Base-by-base conservation (phyloP, 2,329 filamentous ascomycete genomes). In the Penicillium sp. region DNA sequence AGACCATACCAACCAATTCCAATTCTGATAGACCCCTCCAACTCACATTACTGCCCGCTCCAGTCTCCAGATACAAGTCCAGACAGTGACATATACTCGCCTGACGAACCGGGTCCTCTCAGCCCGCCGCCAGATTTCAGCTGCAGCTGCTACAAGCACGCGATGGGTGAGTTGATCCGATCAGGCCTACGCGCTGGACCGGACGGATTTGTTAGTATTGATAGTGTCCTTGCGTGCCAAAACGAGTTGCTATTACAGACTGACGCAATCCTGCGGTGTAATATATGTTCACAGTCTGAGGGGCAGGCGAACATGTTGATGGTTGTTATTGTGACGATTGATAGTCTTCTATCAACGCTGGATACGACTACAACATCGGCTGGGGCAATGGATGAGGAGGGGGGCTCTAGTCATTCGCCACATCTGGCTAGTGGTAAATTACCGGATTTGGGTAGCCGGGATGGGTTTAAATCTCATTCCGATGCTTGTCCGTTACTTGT, bases 261-360 rank as follows among this genome's bases (percentile, higher is more conserved):
- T 5, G 66, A 73, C 22, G 64, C 61, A 2, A 68, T 73, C 19
- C 57, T 73, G 13, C 66, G 68, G 39, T 73, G 71, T 52, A 55
- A 49, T 24, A 37, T 63, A 11, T 73, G 70, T 52, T 66, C 60
- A 7, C 63, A 51, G 27, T 64, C 64, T 13, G 55, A 63, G 14
- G 59, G 60, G 3, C 60, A 65, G 44, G 56, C 62, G 6, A 67
- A 69, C 13, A 56, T 71, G 26, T 63, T 73, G 14, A 72, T 70
- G 59, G 49, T 72, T 6, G 60, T 72, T 5, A 60, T 72, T 14
- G 61, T 73, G 43, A 64, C 64, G 1, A 70, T 73, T 35, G 71
- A 73, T 44, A 68, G 63, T 43, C 52, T 71, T 16, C 55, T 70
- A 3, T 65, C 63, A 1, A 59, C 61, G 3, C 59, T 73, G 2